Evolutionary conservation across 2,329 filamentous ascomycete species (phyloP).

Genomic region (Talaromyces sp.): DNA sequence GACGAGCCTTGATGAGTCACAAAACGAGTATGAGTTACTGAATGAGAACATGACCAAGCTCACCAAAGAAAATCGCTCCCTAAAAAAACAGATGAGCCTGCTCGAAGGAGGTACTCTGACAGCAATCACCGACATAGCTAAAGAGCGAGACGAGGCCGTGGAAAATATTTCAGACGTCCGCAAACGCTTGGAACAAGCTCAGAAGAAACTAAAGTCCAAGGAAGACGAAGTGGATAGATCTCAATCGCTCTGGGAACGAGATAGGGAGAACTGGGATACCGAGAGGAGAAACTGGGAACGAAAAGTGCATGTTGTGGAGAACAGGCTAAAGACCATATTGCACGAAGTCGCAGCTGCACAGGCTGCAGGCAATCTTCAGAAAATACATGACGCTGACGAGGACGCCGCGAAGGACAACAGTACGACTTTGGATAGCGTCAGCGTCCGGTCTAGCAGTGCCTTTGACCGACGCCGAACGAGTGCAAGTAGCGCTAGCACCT

Average conservation of each 20-base stretch:
- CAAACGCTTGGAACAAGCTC: slow-evolving; percentile 70
- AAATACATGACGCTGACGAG: slow-evolving; percentile 56
- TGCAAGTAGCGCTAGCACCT: slow-evolving; percentile 51
- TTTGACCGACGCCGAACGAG: slow-evolving; percentile 56
- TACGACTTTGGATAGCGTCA: slow-evolving; percentile 62
- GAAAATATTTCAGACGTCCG: slow-evolving; percentile 68
- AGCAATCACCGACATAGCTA: slow-evolving; percentile 75
- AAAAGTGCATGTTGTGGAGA: slow-evolving; percentile 85
- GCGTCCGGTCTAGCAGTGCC: slow-evolving; percentile 69
- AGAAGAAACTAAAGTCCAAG: slow-evolving; percentile 72
- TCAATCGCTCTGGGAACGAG: slow-evolving; percentile 76
- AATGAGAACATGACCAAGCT: slow-evolving; percentile 59
- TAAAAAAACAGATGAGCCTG: slow-evolving; percentile 80
- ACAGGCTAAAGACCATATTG: slow-evolving; percentile 74
- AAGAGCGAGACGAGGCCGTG: slow-evolving; percentile 80
- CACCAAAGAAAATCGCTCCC: slow-evolving; percentile 71
- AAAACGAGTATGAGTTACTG: slow-evolving; percentile 70
- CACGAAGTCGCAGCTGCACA: slow-evolving; percentile 66
- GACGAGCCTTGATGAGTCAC: slow-evolving; percentile 64
- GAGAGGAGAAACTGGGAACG: slow-evolving; percentile 79
- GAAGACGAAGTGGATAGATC: slow-evolving; percentile 79
- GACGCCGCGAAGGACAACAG: slow-evolving; percentile 48
- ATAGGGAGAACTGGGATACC: slow-evolving; percentile 80
- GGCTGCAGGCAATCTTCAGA: slow-evolving; percentile 28
- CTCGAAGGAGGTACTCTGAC: slow-evolving; percentile 85